Percentiles rank a stretch among this genome's conserved stretches.
phyloP scores from a whole-genome alignment of 495 filamentous ascomycete genomes.

The Lasiosphaeria hispida region DNA sequence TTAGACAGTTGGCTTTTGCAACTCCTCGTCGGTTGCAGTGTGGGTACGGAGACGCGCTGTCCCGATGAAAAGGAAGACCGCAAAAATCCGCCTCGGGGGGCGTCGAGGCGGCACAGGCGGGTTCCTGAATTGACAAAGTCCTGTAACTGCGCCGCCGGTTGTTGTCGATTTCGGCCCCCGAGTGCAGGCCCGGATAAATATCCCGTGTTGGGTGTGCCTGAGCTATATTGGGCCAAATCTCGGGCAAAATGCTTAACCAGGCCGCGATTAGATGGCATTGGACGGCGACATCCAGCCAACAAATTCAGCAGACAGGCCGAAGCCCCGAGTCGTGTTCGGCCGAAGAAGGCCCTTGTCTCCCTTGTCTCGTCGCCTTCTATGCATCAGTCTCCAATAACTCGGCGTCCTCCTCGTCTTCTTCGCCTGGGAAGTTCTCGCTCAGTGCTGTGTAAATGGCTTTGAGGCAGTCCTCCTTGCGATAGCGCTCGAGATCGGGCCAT shows the following conservation, averaged over 20 bases:
- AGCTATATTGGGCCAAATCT: background rate
- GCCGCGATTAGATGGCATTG: background rate
- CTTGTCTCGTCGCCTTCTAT: background rate
- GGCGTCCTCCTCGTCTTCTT: background rate
- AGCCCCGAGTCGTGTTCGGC: background rate
- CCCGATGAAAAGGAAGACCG: too few relatives aligned
- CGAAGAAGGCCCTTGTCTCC: background rate
- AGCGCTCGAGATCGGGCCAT: conserved; percentile 23
- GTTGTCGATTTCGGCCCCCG: too few relatives aligned
- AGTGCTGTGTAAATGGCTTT: conserved; percentile 8
- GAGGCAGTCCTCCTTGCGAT: conserved; percentile 22
- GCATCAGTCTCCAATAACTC: background rate
- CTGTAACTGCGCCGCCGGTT: background rate
- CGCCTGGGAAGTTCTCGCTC: conserved; percentile 7
- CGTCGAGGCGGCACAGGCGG: too few relatives aligned
- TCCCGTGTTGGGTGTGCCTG: background rate
- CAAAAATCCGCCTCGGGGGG: too few relatives aligned
- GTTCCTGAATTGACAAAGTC: background rate
- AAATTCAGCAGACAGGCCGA: background rate
- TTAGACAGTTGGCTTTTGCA: background rate
- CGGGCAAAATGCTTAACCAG: background rate
- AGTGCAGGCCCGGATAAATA: background rate
- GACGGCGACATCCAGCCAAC: background rate
- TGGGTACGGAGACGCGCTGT: too few relatives aligned
- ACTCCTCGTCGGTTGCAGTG: too few relatives aligned